A percentile compares a stretch with the other conserved stretches of the same genome.
Conservation (phyloP, 352 stramenopile genomes). For the Phytophthora foliorum region DNA sequence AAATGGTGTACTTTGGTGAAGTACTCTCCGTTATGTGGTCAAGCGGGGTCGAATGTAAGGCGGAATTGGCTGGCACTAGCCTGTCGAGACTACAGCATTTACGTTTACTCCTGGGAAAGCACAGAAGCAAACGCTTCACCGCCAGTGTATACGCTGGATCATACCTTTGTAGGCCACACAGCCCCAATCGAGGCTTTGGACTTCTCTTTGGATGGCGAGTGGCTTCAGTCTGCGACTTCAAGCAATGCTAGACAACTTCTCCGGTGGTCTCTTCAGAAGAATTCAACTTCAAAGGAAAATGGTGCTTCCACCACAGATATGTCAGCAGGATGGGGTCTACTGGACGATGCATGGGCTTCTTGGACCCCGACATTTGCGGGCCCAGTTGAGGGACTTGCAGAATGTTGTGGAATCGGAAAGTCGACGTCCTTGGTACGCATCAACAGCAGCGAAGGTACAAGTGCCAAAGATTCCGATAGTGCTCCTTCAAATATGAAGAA, state of each 20-base stretch:
- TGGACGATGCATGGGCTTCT: constrained; percentile 57
- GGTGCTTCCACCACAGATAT: background rate
- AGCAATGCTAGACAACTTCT: constrained; percentile 69
- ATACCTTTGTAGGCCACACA: constrained; percentile 76
- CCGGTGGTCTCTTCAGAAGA: constrained; percentile 61
- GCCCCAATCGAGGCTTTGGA: constrained; percentile 71
- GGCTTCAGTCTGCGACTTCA: constrained; percentile 74
- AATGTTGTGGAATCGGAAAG: constrained; percentile 41
- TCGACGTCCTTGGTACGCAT: constrained; percentile 55
- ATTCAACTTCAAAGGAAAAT: constrained; percentile 11
- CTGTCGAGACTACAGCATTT: constrained; percentile 81
- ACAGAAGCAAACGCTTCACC: constrained; percentile 15
- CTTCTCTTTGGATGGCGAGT: constrained; percentile 65
- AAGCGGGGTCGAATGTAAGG: constrained; percentile 6
- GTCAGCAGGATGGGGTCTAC: constrained; percentile 28
- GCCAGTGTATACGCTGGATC: constrained; percentile 47
- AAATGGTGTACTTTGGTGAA: constrained; percentile 68
- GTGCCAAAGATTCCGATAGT: constrained; percentile 7
- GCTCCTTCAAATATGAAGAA: constrained; percentile 3
- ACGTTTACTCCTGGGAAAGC: constrained; percentile 66
- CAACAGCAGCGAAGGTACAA: constrained; percentile 32
- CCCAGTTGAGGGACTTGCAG: constrained; percentile 55
- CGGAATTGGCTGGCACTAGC: constrained; percentile 50
- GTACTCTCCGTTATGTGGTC: constrained; percentile 46
- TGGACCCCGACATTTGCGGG: constrained; percentile 68